Base-by-base conservation (phyloP, 352 stramenopile genomes). In the Phytophthora tentaculata region DNA sequence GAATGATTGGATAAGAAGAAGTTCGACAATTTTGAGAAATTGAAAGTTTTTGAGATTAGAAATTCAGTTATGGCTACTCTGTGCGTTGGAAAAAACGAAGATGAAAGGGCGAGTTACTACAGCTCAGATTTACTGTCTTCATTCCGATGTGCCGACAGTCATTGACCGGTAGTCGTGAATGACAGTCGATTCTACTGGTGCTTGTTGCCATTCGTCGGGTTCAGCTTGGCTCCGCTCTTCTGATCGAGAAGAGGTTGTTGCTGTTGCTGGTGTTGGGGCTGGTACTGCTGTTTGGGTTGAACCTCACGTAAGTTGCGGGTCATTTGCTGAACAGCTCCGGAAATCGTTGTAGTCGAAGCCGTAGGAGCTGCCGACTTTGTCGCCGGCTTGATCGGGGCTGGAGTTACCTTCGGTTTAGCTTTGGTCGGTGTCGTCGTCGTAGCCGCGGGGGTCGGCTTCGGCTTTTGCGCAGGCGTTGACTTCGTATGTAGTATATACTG, bases 391-490 rank as follows among this genome's bases (percentile, higher is more conserved):
- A 52, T 57, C 17, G 29, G 26, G 58, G 32, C 20, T 6, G 61
- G 43, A 5, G 52, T 48, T 43, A 20, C 16, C 35, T 56, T 67
- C 32, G 51, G 17, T 4, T 56, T 39, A 10, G 32, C 2, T 39
- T 39, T 39, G 32, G 32, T 68, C 5, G 24, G 17, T 23, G 55
- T 61, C 20, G 19, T 13, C 47, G 51, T 68, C 3, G 51, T 41
- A 20, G 14, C 51, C 4, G 32, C 32, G 7, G 61, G 41, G 0
- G 51, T 51, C 49, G 17, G 5, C 32, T 55, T 67, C 29, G 50
- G 16, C 12, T 61, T 61, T 7, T n/a, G 16, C 29, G 17, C 19
- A 43, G 55, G n/a, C 1, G 54, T 61, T n/a, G n/a, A 12, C 47
- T 56, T 32, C 9, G 28, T 32, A 32, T 5, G 5, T 32, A 32